Conservation (phyloP, 202 grass and related monocot genomes). For the Panicum virgatum region DNA sequence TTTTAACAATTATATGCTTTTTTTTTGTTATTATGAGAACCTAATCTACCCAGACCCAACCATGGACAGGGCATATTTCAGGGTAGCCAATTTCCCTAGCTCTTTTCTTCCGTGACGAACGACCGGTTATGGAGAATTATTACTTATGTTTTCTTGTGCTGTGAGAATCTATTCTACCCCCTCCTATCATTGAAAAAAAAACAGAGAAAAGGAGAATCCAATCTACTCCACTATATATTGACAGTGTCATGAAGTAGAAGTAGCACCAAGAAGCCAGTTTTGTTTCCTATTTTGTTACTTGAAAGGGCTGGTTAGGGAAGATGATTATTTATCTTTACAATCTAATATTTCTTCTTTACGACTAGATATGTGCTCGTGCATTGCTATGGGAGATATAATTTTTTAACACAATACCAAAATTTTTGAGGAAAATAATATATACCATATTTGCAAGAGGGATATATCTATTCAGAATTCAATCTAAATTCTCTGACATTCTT, state of each 20-base stretch:
- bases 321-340: neutral
- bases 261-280: neutral
- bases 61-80: conserved; percentile 7
- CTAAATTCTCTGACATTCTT: too few species aligned
- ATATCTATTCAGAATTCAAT: too few species aligned
- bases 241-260: neutral
- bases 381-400: too few species aligned
- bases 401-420: too few species aligned
- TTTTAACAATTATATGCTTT: neutral
- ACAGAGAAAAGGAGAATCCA: neutral
- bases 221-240: neutral
- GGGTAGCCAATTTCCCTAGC: neutral
- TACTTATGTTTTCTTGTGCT: neutral
- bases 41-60: neutral
- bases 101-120: neutral
- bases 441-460: too few species aligned
- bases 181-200: neutral
- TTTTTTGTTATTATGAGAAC: neutral
- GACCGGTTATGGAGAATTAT: neutral
- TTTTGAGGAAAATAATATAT: too few species aligned
- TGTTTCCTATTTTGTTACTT: neutral
- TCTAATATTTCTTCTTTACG: neutral
- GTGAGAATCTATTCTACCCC: neutral
- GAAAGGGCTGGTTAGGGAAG: neutral
- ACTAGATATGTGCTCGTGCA: too few species aligned